Percentiles rank a stretch among this genome's conserved stretches.
Conservation (phyloP, 805 yeast genomes). For the Saccharomycopsis fermentans region DNA sequence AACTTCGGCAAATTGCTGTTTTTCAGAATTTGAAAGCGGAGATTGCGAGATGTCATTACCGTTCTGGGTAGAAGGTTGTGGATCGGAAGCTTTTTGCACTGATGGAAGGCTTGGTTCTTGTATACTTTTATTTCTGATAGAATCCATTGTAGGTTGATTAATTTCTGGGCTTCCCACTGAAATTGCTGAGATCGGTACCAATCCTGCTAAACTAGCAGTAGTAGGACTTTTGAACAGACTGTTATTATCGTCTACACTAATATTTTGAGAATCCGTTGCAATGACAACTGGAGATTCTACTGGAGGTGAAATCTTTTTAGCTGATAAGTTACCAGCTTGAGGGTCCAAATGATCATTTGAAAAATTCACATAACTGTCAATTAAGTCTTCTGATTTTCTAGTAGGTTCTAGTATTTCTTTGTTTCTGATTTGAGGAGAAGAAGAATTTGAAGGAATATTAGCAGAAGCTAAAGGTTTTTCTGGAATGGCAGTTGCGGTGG, state of each 20-base stretch:
- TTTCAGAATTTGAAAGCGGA: background rate
- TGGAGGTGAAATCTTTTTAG: background rate
- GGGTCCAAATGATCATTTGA: slow-evolving; percentile 17
- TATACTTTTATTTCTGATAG: background rate
- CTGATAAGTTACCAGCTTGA: background rate
- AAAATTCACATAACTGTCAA: slow-evolving; percentile 22
- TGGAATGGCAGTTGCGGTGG: background rate
- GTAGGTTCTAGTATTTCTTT: background rate
- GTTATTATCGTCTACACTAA: background rate
- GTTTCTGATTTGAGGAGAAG: background rate
- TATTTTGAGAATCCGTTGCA: background rate
- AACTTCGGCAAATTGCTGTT: slow-evolving; percentile 22
- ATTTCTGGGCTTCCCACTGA: background rate
- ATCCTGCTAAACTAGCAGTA: slow-evolving; percentile 6
- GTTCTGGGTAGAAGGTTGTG: background rate
- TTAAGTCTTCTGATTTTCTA: slow-evolving; percentile 19
- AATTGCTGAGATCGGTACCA: slow-evolving; percentile 10
- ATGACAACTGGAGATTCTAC: background rate
- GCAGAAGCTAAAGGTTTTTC: background rate
- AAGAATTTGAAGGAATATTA: background rate
- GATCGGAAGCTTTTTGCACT: background rate
- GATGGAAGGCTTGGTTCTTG: background rate
- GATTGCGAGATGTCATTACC: background rate
- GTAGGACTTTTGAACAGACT: background rate
- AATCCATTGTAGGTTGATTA: background rate